Evolutionary conservation across 2,329 filamentous ascomycete genomes (phyloP), one percentile per base, ranked within the genome.

Genomic region (Diaporthe destruens): DNA sequence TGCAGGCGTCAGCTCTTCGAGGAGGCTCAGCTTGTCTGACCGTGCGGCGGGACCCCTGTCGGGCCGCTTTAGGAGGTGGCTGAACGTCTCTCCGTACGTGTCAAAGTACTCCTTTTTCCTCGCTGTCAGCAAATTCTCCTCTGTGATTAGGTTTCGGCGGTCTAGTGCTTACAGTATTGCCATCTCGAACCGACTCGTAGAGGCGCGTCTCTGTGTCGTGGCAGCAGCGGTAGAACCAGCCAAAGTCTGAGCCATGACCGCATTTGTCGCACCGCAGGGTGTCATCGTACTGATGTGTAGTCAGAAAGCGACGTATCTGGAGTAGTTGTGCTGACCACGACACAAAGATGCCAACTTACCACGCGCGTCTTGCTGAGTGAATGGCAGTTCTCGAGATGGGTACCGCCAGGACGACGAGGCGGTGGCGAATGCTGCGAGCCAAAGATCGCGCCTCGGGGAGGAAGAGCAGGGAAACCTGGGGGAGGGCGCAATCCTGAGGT

Each of bases 161-260:
- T 16, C 16, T 34, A 69, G 18, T 29, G n/a, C 53, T 53, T 47
- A 78, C 59, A 68, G 44, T 29, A 54, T 59, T 39, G 54, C 76
- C 74, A 25, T 72, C 59, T 65, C 70, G 56, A 75, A 79, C 76
- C 23, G 80, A 80, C 54, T 84, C 80, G 23, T 83, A 80, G 39
- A 87, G 78, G 72, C 79, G 74, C 29, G 78, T 78, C 39, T 88
- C 85, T 14, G 83, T 83, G 76, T 95, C 93, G 79, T 93, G 89
- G 16, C 86, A 88, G 80, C 94, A 96, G 73, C 87, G 85, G 80
- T 94, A 96, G 29, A 96, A 82, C 89, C 92, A 96, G 34, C 93
- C 92, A 69, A 91, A 85, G 20, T 85, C 81, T 0, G 91, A 88
- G 1, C 81, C 80, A 53, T 82, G 82, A 51, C 83, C 82, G 77